Evolutionary conservation across 768 basidiomycete genomes (phyloP).

Genomic region (Terana coerulea): DNA sequence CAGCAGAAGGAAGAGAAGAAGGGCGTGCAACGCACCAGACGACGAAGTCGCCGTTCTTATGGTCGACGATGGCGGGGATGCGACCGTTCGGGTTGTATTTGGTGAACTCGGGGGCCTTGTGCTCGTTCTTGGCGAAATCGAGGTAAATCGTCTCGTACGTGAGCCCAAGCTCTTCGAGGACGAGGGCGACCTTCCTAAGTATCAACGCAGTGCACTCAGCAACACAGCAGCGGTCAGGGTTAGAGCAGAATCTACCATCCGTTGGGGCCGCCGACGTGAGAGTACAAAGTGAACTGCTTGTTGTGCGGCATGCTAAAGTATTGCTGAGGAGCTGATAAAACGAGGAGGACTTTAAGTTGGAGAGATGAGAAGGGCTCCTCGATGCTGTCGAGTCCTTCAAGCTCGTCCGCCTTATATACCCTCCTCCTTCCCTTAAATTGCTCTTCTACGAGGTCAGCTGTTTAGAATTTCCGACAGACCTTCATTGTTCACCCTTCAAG

Average conservation of each 20-base stretch:
- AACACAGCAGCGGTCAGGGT: neutral
- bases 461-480: too few relatives aligned
- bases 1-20: neutral
- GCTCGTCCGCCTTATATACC: too few relatives aligned
- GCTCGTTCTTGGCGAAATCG: slow-evolving; percentile 23
- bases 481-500: too few relatives aligned
- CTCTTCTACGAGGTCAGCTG: too few relatives aligned
- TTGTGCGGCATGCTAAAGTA: slow-evolving; percentile 20
- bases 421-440: too few relatives aligned
- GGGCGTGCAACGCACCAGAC: slow-evolving; percentile 24
- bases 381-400: too few relatives aligned
- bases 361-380: too few relatives aligned
- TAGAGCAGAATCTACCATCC: slow-evolving; percentile 14
- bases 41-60: slow-evolving; percentile 28
- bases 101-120: slow-evolving; percentile 20
- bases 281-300: slow-evolving; percentile 24
- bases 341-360: too few relatives aligned
- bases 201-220: neutral
- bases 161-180: slow-evolving; percentile 24
- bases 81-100: slow-evolving; percentile 32
- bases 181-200: slow-evolving; percentile 22
- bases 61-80: slow-evolving; percentile 33
- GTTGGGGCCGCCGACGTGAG: slow-evolving; percentile 19
- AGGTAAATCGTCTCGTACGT: slow-evolving; percentile 25
- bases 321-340: too few relatives aligned